Evolutionary conservation across 78 protist species (phyloP), one percentile per base, ranked within the genome.

Genomic region (Dictyostelium capitatum): DNA sequence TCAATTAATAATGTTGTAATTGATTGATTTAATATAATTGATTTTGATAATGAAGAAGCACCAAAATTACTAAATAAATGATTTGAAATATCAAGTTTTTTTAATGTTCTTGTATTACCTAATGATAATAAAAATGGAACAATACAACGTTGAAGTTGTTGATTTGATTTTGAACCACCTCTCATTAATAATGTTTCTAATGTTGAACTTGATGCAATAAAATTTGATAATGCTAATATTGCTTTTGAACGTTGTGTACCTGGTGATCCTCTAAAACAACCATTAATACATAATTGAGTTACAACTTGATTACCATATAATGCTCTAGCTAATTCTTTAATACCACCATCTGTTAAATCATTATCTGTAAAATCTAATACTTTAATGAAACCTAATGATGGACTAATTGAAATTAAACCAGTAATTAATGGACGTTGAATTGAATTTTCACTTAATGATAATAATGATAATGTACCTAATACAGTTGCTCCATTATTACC

Each of bases 231-330:
- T 6, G 92, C 92, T 59, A 77, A 57, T 4, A 84, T 65, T 10
- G 92, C 92, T 32, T 84, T 84, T 11, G 74, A 54, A 43, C 92
- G 8, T 43, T 84, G 92, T 28, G 74, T 59, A 41, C 92, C 92
- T 1, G 56, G 28, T 3, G 64, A 43, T 14, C 92, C 92, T 43
- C 92, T 53, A 51, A 84, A 84, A 41, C 80, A 72, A n/a, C 92
- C 92, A 19, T 56, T 64, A 1, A 84, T 14, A 20, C 37, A 48
- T 48, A 84, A 37, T 11, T 15, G 47, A 3, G 56, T 56, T 12
- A 84, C 50, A 0, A 48, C 59, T 41, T 84, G 82, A 28, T 84
- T 84, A 14, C 82, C 82, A 43, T 74, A 74, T 9, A 84, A 70
- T 30, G 92, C 70, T 43, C 92, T 51, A 28, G 65, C 81, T 3